phyloP scores from a whole-genome alignment of 768 basidiomycete species.

The Tulasnella sp. region DNA sequence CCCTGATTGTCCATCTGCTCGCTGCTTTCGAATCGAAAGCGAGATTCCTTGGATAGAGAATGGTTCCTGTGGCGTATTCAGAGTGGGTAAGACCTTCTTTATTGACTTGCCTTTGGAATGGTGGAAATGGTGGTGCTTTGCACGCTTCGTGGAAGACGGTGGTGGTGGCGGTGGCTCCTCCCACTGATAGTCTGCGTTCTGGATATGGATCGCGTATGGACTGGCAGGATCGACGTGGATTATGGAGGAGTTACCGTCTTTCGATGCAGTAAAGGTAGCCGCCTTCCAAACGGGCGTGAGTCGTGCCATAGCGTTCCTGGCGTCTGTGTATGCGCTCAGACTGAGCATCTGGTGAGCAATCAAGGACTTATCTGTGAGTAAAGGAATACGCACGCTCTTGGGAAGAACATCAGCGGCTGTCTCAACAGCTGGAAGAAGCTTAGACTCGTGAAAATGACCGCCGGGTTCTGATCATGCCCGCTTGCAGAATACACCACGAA shows the following conservation, averaged over 20 bases:
- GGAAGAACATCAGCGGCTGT: slow-evolving; percentile 58
- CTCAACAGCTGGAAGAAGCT: slow-evolving; percentile 54
- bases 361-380: slow-evolving; percentile 22
- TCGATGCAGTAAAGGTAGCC: slow-evolving; percentile 29
- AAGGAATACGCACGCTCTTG: slow-evolving; percentile 27
- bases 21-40: slow-evolving; percentile 37
- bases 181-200: slow-evolving; percentile 56
- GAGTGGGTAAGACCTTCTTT: too few relatives aligned
- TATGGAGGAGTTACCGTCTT: slow-evolving; percentile 18
- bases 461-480: slow-evolving; percentile 45
- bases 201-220: slow-evolving; percentile 38
- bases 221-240: slow-evolving; percentile 34
- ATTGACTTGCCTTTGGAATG: too few relatives aligned
- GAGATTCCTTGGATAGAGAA: slow-evolving; percentile 43
- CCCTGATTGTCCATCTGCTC: slow-evolving; percentile 26
- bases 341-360: slow-evolving; percentile 22
- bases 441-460: slow-evolving; percentile 55
- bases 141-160: background rate
- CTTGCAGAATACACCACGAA: slow-evolving; percentile 55
- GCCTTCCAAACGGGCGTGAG: slow-evolving; percentile 45
- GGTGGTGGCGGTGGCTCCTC: slow-evolving; percentile 29
- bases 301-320: slow-evolving; percentile 47
- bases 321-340: slow-evolving; percentile 52
- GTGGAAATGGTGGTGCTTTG: slow-evolving; percentile 4
- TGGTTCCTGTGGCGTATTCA: slow-evolving; percentile 24